phyloP scores from a whole-genome alignment of 139 green algal genomes.

The Chlamydomonas applanata region DNA sequence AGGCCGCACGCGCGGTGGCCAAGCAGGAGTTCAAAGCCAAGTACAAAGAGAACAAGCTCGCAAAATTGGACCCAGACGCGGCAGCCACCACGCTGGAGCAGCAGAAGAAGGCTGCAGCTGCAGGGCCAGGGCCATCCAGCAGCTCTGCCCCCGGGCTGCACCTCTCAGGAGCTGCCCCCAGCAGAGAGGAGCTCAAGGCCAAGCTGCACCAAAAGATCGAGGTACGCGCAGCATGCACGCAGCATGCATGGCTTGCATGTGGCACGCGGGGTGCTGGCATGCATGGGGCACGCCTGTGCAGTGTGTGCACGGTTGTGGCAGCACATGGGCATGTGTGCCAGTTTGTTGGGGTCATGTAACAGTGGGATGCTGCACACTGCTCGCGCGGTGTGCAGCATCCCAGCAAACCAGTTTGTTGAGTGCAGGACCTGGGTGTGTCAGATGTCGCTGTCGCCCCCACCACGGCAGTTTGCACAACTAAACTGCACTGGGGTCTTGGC shows the following conservation, averaged over 20 bases:
- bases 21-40: slow-evolving; percentile 61
- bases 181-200: slow-evolving; percentile 56
- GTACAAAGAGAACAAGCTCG: slow-evolving; percentile 57
- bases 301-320: too few relatives aligned
- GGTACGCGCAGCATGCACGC: slow-evolving; percentile 18
- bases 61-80: slow-evolving; percentile 62
- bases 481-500: too few relatives aligned
- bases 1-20: slow-evolving; percentile 43
- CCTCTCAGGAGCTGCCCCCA: slow-evolving; percentile 22
- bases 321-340: too few relatives aligned
- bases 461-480: too few relatives aligned
- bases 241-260: neutral
- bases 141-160: slow-evolving; percentile 20
- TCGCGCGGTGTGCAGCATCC: too few relatives aligned
- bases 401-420: too few relatives aligned
- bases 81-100: slow-evolving; percentile 11
- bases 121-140: slow-evolving; percentile 24
- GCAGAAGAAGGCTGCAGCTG: slow-evolving; percentile 43
- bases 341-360: too few relatives aligned
- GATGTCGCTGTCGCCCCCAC: too few relatives aligned
- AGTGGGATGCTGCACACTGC: too few relatives aligned
- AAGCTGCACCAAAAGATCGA: slow-evolving; percentile 61
- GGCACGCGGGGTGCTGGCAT: too few relatives aligned
- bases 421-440: too few relatives aligned
- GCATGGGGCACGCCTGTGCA: too few relatives aligned